A percentile compares a stretch with the other conserved stretches of the same genome.
These are phyloP conservation scores for Candida wancherniae DNA, from an alignment of 805 yeast species.

Conservation along the genomic window DNA sequence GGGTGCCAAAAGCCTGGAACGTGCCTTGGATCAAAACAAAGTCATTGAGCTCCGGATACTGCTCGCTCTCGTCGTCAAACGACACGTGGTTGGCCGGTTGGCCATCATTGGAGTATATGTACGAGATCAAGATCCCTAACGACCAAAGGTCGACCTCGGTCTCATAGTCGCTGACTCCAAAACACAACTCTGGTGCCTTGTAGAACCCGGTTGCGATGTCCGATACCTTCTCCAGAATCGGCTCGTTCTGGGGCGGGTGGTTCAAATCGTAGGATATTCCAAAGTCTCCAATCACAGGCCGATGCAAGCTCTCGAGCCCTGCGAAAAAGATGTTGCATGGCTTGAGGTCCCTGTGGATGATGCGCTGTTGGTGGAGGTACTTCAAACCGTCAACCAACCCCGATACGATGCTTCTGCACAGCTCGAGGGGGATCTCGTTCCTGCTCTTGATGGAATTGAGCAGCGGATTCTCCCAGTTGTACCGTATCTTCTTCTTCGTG, in stretches of 20 bases:
- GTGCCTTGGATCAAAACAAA: conserved; percentile 53
- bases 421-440: conserved; percentile 14
- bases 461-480: conserved; percentile 22
- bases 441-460: conserved; percentile 9
- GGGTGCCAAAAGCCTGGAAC: conserved; percentile 60
- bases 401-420: conserved; percentile 12
- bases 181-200: conserved; percentile 70
- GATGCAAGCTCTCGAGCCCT: conserved; percentile 15
- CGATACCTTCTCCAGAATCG: conserved; percentile 36
- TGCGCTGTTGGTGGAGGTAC: conserved; percentile 27
- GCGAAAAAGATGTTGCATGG: conserved; percentile 32
- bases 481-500: conserved; percentile 19
- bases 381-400: conserved; percentile 22
- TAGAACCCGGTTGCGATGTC: conserved; percentile 65
- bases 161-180: conserved; percentile 53
- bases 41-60: conserved; percentile 41
- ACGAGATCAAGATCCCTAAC: conserved; percentile 56
- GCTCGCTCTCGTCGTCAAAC: conserved; percentile 29
- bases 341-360: conserved; percentile 41
- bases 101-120: conserved; percentile 37
- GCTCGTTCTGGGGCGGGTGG: conserved; percentile 32
- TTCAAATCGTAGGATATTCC: conserved; percentile 44
- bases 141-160: conserved; percentile 68
- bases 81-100: conserved; percentile 29
- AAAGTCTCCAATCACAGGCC: conserved; percentile 53